phyloP scores from a whole-genome alignment of 2,329 filamentous ascomycete genomes.

The Eutypella sp. region DNA sequence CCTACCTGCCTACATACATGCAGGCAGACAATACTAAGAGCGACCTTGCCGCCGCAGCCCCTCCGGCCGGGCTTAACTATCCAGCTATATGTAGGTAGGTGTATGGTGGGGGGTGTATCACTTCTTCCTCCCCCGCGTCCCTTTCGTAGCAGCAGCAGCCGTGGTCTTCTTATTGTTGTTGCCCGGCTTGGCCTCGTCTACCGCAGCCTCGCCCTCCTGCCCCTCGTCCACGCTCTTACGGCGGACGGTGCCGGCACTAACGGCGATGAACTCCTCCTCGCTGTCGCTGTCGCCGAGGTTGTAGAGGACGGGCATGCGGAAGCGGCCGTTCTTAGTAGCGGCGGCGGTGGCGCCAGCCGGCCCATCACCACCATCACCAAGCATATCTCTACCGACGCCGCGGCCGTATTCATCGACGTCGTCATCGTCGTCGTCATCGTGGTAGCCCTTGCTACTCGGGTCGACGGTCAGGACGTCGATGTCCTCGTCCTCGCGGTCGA shows the following conservation, averaged over 20 bases:
- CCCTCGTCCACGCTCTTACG: conserved; percentile 75
- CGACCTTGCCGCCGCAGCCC: no score
- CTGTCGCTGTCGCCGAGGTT: conserved; percentile 92
- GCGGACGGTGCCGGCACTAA: conserved; percentile 76
- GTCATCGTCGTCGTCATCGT: conserved; percentile 51
- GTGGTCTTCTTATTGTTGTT: conserved; percentile 23
- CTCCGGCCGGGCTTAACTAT: no score
- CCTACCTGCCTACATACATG: no score
- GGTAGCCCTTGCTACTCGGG: conserved; percentile 54
- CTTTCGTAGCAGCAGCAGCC: conserved; percentile 26
- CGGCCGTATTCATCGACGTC: no score
- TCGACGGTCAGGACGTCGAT: conserved; percentile 84
- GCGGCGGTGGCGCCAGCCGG: no score
- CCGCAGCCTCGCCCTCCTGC: conserved; percentile 53
- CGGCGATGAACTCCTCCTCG: conserved; percentile 76
- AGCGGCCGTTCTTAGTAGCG: no score
- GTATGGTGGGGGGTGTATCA: conserved; percentile 4
- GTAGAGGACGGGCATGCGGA: conserved; percentile 88
- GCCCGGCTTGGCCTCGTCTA: conserved; percentile 29
- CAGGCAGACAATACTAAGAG: no score
- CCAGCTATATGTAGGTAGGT: background rate
- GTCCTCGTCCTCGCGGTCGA: conserved; percentile 90
- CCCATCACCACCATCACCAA: no score
- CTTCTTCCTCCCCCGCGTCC: conserved; percentile 38
- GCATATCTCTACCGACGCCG: no score